Evolutionary conservation across 805 yeast genomes (phyloP), one percentile per base, ranked within the genome.

Genomic region (Spathaspora girioi): DNA sequence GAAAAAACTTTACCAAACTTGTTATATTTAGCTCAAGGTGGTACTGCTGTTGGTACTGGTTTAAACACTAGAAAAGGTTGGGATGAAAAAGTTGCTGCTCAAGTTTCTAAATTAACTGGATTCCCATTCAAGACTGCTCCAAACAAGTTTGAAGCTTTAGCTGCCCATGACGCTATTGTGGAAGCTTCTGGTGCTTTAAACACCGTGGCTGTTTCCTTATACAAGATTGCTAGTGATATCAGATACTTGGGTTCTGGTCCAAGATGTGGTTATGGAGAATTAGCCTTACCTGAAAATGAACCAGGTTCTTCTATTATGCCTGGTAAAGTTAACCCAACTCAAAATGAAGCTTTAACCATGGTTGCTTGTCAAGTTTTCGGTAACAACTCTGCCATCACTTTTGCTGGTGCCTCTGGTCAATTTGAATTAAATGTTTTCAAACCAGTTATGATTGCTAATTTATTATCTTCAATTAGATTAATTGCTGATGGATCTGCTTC

Each of bases 281-380:
- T 94, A 61, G 68, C 90, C 26, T 79, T 94, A 62, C 99, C 99
- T 57, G 98, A 93, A 78, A 94, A 94, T 74, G 99, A 94, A 78
- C 99, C 99, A 52, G 99, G 99, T 67, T 90, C 97, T 54, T 91
- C 97, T 27, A 94, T 94, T 73, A 94, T 94, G 99, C 99, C 99
- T 49, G 99, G 99, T 69, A 94, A 94, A 78, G 97, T 94, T 57
- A 94, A 94, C 82, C 99, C 99, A 59, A 94, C 99, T 51, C 99
- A 94, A 79, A 92, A 92, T 73, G 99, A 94, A 81, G 99, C 99
- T 50, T 77, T 94, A 70, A 94, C 98, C 58, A 96, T 94, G 96
- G 97, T 93, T 55, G 91, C 97, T 69, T 83, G 94, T 57, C 99
- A 94, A 80, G 97, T 94, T 26, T 90, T 94, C 69, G 99, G 99